Conservation (phyloP, 1,284 basidiomycete species). For the Exobasidium rhododendri region DNA sequence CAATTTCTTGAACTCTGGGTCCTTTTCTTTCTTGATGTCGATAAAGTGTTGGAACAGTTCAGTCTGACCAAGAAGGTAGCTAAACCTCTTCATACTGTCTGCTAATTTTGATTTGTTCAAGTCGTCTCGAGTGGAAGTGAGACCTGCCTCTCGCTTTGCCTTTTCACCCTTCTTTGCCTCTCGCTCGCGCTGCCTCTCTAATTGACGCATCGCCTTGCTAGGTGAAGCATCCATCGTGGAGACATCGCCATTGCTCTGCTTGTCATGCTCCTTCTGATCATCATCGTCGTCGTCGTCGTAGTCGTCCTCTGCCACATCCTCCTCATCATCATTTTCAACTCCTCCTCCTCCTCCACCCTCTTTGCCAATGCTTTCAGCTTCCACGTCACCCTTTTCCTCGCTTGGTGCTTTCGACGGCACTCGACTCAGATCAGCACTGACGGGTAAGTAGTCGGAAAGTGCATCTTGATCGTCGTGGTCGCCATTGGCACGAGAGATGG, state of each 20-base stretch:
- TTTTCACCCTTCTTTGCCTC: conserved; percentile 32
- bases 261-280: too few relatives aligned
- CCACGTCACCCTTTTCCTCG: conserved; percentile 14
- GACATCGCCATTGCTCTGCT: too few relatives aligned
- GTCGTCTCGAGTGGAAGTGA: conserved; percentile 38
- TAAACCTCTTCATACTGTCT: conserved; percentile 52
- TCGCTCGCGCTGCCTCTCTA: conserved; percentile 40
- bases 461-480: conserved; percentile 35
- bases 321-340: conserved; percentile 18
- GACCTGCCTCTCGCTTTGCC: conserved; percentile 37
- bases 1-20: conserved; percentile 88
- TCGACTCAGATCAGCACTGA: conserved; percentile 30
- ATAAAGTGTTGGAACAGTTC: conserved; percentile 55
- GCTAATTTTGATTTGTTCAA: conserved; percentile 47
- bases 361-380: conserved; percentile 13
- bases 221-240: conserved; percentile 23
- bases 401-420: conserved; percentile 13
- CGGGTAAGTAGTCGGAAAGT: conserved; percentile 42
- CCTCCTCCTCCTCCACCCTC: conserved; percentile 14
- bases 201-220: conserved; percentile 38
- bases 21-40: conserved; percentile 65
- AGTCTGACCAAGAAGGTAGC: conserved; percentile 52
- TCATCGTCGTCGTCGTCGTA: conserved; percentile 27
- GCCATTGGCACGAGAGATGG: neutral
- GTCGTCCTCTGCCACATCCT: conserved; percentile 17